phyloP scores from a whole-genome alignment of 2,329 filamentous ascomycete genomes.

The Cladophialophora bantiana region DNA sequence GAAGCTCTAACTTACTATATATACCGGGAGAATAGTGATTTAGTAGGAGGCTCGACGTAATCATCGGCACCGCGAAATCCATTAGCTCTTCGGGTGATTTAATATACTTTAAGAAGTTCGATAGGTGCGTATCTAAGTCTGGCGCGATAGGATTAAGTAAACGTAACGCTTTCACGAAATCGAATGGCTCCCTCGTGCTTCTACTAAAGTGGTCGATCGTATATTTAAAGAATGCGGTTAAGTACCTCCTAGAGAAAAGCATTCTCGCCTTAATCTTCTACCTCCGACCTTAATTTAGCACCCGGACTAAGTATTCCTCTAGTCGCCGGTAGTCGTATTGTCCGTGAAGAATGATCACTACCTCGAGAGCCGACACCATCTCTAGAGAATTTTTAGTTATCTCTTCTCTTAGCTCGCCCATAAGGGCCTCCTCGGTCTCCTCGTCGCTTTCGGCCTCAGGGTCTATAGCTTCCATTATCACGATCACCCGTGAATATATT shows the following conservation, averaged over 20 bases:
- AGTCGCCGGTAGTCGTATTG: slow-evolving; percentile 34
- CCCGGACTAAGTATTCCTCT: slow-evolving; percentile 39
- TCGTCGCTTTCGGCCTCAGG: slow-evolving; percentile 33
- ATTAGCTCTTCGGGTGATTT: slow-evolving; percentile 36
- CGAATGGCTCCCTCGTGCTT: slow-evolving; percentile 33
- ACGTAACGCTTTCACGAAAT: slow-evolving; percentile 40
- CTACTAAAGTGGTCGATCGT: slow-evolving; percentile 35
- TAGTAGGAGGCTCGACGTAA: slow-evolving; percentile 41
- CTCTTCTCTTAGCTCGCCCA: slow-evolving; percentile 40
- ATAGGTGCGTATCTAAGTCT: slow-evolving; percentile 39
- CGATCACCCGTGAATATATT: slow-evolving; percentile 39
- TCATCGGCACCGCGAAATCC: slow-evolving; percentile 40
- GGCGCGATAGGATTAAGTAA: slow-evolving; percentile 37
- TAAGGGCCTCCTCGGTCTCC: slow-evolving; percentile 40
- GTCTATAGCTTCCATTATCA: slow-evolving; percentile 40
- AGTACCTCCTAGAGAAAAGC: slow-evolving; percentile 40
- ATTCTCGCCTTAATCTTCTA: slow-evolving; percentile 27
- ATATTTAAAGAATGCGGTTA: slow-evolving; percentile 38
- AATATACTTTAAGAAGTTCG: slow-evolving; percentile 38
- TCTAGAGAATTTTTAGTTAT: slow-evolving; percentile 36
- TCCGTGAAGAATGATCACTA: slow-evolving; percentile 39
- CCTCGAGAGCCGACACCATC: slow-evolving; percentile 39
- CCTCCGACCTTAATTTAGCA: slow-evolving; percentile 36
- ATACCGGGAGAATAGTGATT: slow-evolving; percentile 41
- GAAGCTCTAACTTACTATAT: slow-evolving; percentile 34